Percentiles rank a stretch among this genome's conserved stretches.
Evolutionary conservation across 257 asterid genomes (phyloP).

Genomic region (Gentiana dahurica): DNA sequence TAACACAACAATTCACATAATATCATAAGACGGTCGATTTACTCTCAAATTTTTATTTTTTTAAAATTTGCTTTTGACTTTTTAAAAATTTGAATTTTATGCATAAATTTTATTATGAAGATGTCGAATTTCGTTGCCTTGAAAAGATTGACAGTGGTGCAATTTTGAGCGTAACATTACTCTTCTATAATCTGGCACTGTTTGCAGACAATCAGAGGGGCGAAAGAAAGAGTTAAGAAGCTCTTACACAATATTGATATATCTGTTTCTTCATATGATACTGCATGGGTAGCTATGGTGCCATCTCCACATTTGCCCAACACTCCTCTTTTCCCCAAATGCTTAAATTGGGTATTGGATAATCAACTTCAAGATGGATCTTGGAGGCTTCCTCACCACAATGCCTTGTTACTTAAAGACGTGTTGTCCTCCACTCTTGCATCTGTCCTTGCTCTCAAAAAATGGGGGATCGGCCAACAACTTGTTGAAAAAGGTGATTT

Average conservation of each 20-base stretch:
- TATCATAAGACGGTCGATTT: too few relatives aligned
- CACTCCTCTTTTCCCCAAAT: conserved; percentile 62
- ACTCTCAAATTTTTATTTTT: not conserved
- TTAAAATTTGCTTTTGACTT: too few relatives aligned
- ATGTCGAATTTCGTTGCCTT: too few relatives aligned
- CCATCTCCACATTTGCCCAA: conserved; percentile 58
- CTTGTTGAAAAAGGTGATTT: conserved; percentile 40
- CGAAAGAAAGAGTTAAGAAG: conserved; percentile 43
- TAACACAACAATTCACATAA: too few relatives aligned
- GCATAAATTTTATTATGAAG: too few relatives aligned
- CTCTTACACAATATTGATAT: conserved; percentile 39
- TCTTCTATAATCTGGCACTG: conserved; percentile 1
- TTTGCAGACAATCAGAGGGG: conserved; percentile 37
- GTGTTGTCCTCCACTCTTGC: conserved; percentile 79
- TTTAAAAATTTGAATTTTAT: too few relatives aligned
- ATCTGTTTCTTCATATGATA: conserved; percentile 76
- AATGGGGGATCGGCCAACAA: conserved; percentile 71
- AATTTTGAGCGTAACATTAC: too few relatives aligned
- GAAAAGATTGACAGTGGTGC: too few relatives aligned
- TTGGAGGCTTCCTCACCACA: conserved; percentile 78
- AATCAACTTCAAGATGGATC: conserved; percentile 83
- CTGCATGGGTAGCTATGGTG: conserved; percentile 99
- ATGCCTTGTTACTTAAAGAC: conserved; percentile 46
- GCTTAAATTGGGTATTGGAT: conserved; percentile 60
- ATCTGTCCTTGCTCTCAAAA: conserved; percentile 71